Conservation (phyloP, 1,284 basidiomycete genomes). For the Fomitopsis schrenkii region DNA sequence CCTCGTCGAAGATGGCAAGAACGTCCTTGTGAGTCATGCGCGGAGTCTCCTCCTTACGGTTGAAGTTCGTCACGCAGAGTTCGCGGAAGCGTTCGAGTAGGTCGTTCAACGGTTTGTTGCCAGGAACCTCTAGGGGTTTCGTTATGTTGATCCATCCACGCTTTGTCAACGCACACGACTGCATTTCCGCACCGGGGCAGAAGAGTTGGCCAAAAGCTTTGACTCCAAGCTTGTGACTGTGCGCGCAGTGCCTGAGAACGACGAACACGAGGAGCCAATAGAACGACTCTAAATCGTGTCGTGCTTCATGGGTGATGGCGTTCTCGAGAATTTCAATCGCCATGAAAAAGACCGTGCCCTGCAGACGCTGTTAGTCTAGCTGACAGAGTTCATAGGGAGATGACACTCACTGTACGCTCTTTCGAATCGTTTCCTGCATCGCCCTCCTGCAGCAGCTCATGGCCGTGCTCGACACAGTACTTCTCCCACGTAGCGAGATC, state of each 20-base stretch:
- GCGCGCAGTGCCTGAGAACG: conserved; percentile 9
- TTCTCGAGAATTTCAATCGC: not conserved
- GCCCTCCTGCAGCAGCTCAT: too few species aligned
- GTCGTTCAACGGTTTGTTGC: too few species aligned
- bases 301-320: not conserved
- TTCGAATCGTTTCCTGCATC: not conserved
- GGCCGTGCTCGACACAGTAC: too few species aligned
- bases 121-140: too few species aligned
- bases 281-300: conserved; percentile 16
- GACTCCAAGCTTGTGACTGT: not conserved
- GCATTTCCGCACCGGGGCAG: too few species aligned
- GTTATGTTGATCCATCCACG: too few species aligned
- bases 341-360: conserved; percentile 17
- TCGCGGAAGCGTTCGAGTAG: too few species aligned
- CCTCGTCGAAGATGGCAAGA: too few species aligned
- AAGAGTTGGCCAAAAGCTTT: not conserved
- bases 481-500: too few species aligned
- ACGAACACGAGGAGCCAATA: conserved; percentile 15
- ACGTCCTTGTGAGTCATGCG: too few species aligned
- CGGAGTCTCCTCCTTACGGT: too few species aligned
- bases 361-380: not conserved
- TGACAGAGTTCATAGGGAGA: not conserved
- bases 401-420: not conserved
- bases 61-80: too few species aligned
- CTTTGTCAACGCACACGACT: not conserved